These are phyloP conservation scores for Theileria orientalis DNA, from an alignment of 169 alveolate genomes.

Conservation along the genomic window DNA sequence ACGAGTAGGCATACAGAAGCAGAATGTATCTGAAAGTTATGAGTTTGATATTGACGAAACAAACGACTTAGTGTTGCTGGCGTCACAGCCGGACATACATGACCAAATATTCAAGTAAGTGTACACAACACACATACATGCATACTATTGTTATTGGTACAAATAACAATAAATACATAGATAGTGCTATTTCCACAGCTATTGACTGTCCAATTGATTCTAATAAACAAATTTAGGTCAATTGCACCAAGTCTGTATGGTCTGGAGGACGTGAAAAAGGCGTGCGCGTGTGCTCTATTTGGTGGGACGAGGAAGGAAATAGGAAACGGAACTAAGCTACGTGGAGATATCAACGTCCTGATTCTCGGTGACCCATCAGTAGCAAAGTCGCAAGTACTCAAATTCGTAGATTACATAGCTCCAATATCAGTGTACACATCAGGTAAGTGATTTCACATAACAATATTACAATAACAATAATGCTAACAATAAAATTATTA, in stretches of 20 bases:
- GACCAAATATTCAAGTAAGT: conserved; percentile 81
- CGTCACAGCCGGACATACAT: conserved; percentile 90
- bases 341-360: conserved; percentile 95
- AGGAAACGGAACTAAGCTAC: conserved; percentile 93
- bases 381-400: conserved; percentile 96
- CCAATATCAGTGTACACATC: conserved; percentile 98
- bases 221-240: conserved; percentile 58
- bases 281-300: conserved; percentile 96
- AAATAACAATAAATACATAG: too few relatives aligned
- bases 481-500: neutral
- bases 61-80: conserved; percentile 72
- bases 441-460: neutral
- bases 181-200: too few relatives aligned
- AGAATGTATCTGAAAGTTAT: conserved; percentile 31
- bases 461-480: neutral
- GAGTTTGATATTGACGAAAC: conserved; percentile 75
- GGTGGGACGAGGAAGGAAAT: conserved; percentile 97
- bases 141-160: too few relatives aligned
- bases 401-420: conserved; percentile 95
- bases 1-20: conserved; percentile 1
- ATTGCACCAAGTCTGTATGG: conserved; percentile 98
- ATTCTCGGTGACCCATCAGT: conserved; percentile 99
- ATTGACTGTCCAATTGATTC: neutral
- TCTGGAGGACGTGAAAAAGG: conserved; percentile 93
- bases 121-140: too few relatives aligned